A percentile compares a stretch with the other conserved stretches of the same genome.
Evolutionary conservation across 2,329 filamentous ascomycete genomes (phyloP).

Genomic region (Hansfordia pulvinata): DNA sequence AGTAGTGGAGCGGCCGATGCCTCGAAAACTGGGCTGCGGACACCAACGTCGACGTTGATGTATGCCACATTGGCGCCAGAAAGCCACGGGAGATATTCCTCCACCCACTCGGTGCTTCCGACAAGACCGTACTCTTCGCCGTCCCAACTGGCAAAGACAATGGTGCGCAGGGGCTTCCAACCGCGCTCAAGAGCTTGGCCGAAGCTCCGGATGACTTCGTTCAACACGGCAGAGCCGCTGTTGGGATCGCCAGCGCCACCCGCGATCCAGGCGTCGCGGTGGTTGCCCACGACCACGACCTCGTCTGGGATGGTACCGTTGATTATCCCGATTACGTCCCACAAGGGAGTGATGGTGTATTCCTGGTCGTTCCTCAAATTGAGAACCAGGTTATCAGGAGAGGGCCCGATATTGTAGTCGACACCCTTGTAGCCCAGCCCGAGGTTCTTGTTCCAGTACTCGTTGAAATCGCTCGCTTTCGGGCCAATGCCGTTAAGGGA

Average conservation of each 20-base stretch:
- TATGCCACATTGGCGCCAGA: slow-evolving; percentile 62
- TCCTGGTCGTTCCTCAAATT: slow-evolving; percentile 70
- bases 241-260: slow-evolving; percentile 74
- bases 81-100: slow-evolving; percentile 78
- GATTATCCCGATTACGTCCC: slow-evolving; percentile 87
- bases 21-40: slow-evolving; percentile 48
- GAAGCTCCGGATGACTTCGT: slow-evolving; percentile 64
- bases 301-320: slow-evolving; percentile 79
- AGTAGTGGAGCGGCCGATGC: slow-evolving; percentile 62
- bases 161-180: slow-evolving; percentile 78
- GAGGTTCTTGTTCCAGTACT: slow-evolving; percentile 55
- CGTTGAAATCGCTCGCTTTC: slow-evolving; percentile 58
- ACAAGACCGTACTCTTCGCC: slow-evolving; percentile 77
- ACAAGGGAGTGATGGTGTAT: slow-evolving; percentile 68
- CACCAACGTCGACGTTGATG: slow-evolving; percentile 71
- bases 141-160: slow-evolving; percentile 79
- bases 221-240: slow-evolving; percentile 66
- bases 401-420: slow-evolving; percentile 73
- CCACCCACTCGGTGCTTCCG: slow-evolving; percentile 86
- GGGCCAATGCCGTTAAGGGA: slow-evolving; percentile 83
- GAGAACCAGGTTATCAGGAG: slow-evolving; percentile 56
- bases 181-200: slow-evolving; percentile 54
- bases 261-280: slow-evolving; percentile 81
- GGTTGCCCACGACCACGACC: slow-evolving; percentile 82
- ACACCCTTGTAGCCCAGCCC: slow-evolving; percentile 71